A percentile compares a stretch with the other conserved stretches of the same genome.
Conservation (phyloP, 2,329 filamentous ascomycete species). For the Trichoderma aggressivum region DNA sequence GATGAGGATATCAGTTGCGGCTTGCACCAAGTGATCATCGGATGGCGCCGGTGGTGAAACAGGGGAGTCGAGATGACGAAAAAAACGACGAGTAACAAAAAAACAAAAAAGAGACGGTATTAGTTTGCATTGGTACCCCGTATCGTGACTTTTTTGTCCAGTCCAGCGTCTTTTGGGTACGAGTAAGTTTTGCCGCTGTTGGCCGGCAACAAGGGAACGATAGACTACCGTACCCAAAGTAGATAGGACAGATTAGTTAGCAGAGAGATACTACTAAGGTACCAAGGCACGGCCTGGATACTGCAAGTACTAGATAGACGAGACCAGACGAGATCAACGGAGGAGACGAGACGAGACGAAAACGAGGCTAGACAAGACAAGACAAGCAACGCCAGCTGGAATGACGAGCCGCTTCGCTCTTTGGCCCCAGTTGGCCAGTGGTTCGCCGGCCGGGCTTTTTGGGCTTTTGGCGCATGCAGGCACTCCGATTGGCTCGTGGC, state of each 20-base stretch:
- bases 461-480: not conserved
- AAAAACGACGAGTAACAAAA: not conserved
- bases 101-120: not conserved
- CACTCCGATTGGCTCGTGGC: slow-evolving; percentile 12
- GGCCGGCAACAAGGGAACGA: not conserved
- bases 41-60: not conserved
- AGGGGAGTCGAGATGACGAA: not conserved
- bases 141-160: not conserved
- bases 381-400: too few relatives aligned
- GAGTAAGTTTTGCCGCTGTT: not conserved
- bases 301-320: too few relatives aligned
- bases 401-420: not conserved
- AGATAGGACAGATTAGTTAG: too few relatives aligned
- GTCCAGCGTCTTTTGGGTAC: not conserved
- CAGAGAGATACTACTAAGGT: too few relatives aligned
- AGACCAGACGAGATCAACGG: not conserved
- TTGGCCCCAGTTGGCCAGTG: not conserved
- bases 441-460: not conserved
- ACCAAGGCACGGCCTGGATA: too few relatives aligned
- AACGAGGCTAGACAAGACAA: too few relatives aligned
- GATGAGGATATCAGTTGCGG: not conserved
- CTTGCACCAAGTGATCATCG: not conserved
- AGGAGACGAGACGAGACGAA: too few relatives aligned
- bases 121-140: not conserved
- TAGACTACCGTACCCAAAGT: too few relatives aligned